Base-by-base conservation (phyloP, 1,139 yeast genomes). In the Candida tropicalis region DNA sequence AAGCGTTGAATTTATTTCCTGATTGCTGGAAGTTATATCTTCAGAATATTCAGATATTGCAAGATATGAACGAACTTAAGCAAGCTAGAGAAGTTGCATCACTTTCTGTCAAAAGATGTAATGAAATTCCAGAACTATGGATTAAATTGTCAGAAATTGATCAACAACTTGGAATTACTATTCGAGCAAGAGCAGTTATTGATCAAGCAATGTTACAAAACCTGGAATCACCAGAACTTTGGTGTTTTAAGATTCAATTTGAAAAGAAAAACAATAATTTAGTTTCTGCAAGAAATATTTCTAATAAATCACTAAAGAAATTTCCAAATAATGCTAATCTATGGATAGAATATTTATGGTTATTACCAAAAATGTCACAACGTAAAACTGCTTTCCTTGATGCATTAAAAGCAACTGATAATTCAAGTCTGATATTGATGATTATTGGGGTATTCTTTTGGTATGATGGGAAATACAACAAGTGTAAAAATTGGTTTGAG, bases 401-500 rank as follows among this genome's bases (percentile, higher is more conserved):
- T 57, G 96, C 97, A 0, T 69, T 93, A 45, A 77, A 75, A 46
- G 74, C 73, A 7, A 86, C 96, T 0, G 70, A 77, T 39, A 85
- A 85, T 49, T 73, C 84, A 39, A 72, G 84, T 0, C 52, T 73
- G 25, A 77, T 91, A 1, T 66, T 91, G 18, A 53, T 81, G 20
- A 73, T 79, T 1, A 82, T 88, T 38, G 97, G 95, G 0, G 65
- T 75, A 5, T 79, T 80, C 48, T 82, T 89, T 53, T 87, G 87
- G 85, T 56, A 66, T 2, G 87, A 81, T 27, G 84, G 87, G 0
- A 87, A 87, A 52, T 63, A 72, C 32, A 63, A 75, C 2, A 84
- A 83, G 52, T 90, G 96, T 0, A 69, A 71, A 44, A 73, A 82
- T 12, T 91, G 97, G 93, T 79, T 90, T 51, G 84, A 84, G 38